Evolutionary conservation across 2,329 filamentous ascomycete species (phyloP).

Genomic region (Penicillium sp.): DNA sequence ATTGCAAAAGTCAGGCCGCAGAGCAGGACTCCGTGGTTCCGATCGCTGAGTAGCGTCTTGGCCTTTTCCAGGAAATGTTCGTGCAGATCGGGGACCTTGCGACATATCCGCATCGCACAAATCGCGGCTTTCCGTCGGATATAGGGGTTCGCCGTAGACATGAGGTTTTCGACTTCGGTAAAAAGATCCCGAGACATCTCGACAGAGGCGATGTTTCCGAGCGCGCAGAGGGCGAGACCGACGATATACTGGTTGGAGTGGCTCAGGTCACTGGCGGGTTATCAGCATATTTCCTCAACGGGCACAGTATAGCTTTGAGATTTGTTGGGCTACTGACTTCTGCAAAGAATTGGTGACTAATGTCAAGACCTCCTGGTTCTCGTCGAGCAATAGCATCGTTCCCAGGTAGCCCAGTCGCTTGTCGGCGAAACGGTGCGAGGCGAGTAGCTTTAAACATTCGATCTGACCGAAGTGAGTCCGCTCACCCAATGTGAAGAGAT

Average conservation of each 20-base stretch:
- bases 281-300: conserved; percentile 37
- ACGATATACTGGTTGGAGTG: conserved; percentile 99
- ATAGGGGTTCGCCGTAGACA: conserved; percentile 96
- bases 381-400: conserved; percentile 92
- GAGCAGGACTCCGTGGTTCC: conserved; percentile 92
- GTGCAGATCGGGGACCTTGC: conserved; percentile 94
- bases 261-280: conserved; percentile 73
- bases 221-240: conserved; percentile 89
- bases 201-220: conserved; percentile 95
- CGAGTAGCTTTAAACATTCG: conserved; percentile 95
- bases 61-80: conserved; percentile 98
- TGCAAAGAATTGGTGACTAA: conserved; percentile 97
- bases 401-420: conserved; percentile 94
- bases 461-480: conserved; percentile 99
- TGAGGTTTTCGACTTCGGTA: conserved; percentile 86
- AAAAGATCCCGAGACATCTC: conserved; percentile 99
- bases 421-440: conserved; percentile 95
- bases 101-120: conserved; percentile 98
- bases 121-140: conserved; percentile 94
- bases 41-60: conserved; percentile 80
- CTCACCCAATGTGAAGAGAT: conserved; percentile 96
- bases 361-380: conserved; percentile 97
- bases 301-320: neutral
- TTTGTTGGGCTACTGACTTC: conserved; percentile 67
- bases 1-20: conserved; percentile 89